Conservation (phyloP, 805 yeast species). For the Candida takata region DNA sequence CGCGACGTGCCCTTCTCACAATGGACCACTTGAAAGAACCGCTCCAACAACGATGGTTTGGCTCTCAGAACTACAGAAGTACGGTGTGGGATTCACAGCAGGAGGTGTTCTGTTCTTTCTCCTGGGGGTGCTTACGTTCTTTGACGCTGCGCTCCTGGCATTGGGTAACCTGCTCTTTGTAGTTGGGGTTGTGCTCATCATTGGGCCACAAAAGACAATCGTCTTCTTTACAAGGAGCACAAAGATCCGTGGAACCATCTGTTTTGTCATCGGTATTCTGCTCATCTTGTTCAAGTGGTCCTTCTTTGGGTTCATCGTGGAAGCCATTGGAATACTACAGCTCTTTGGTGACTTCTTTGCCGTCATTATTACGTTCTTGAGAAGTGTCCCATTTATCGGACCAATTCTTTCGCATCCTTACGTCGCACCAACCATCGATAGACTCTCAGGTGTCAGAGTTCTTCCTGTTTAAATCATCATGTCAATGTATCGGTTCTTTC, state of each 20-base stretch:
- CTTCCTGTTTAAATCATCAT: constrained; percentile 48
- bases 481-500: constrained; percentile 53
- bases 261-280: constrained; percentile 68
- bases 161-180: constrained; percentile 60
- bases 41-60: constrained; percentile 12
- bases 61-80: constrained; percentile 30
- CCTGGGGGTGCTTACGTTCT: constrained; percentile 77
- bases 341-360: constrained; percentile 90
- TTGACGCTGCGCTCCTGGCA: constrained; percentile 84
- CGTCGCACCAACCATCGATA: constrained; percentile 60
- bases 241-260: constrained; percentile 79
- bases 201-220: constrained; percentile 80
- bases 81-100: constrained; percentile 90
- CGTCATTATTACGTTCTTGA: constrained; percentile 75
- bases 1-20: too few relatives aligned
- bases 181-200: constrained; percentile 77
- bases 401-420: constrained; percentile 74
- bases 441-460: constrained; percentile 59
- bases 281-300: constrained; percentile 72
- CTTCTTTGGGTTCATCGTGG: constrained; percentile 78
- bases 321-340: constrained; percentile 82
- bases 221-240: constrained; percentile 81
- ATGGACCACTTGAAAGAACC: not conserved
- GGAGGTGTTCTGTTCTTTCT: constrained; percentile 63
- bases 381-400: constrained; percentile 85